Evolutionary conservation across 208 protist genomes (phyloP).

Genomic region (Kentomonas sorsogonicus): DNA sequence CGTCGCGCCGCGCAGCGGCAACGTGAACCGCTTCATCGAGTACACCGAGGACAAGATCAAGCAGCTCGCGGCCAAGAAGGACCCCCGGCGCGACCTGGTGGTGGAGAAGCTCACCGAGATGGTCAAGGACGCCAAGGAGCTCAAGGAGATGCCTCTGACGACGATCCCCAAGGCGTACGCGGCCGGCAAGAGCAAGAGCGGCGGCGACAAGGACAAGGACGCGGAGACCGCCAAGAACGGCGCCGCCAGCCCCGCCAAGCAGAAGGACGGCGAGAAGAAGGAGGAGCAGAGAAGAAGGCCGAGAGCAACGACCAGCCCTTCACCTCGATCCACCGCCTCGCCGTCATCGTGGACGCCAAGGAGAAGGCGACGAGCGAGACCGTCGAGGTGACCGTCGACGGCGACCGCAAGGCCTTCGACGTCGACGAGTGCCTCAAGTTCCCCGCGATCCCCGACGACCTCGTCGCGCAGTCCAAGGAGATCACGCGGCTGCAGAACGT

Average conservation of each 20-base stretch:
- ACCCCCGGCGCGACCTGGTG: slow-evolving; percentile 18
- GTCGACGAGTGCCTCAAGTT: slow-evolving; percentile 51
- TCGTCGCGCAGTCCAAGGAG: slow-evolving; percentile 26
- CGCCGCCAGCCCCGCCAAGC: background rate
- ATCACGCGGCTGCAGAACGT: slow-evolving; percentile 30
- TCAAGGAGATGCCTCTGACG: slow-evolving; percentile 22
- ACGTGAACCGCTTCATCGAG: slow-evolving; percentile 51
- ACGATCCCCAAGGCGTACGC: slow-evolving; percentile 43
- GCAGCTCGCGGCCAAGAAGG: slow-evolving; percentile 17
- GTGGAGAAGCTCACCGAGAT: slow-evolving; percentile 37
- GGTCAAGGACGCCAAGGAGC: slow-evolving; percentile 33
- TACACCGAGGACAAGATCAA: slow-evolving; percentile 35
- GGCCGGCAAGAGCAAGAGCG: background rate
- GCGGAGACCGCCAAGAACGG: background rate
- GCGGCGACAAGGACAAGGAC: background rate
- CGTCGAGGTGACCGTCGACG: slow-evolving; percentile 30
- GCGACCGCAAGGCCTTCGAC: slow-evolving; percentile 34
- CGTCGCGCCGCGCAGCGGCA: slow-evolving; percentile 47
- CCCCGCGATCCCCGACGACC: slow-evolving; percentile 2
- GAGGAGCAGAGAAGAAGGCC: background rate
- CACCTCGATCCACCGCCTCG: slow-evolving; percentile 40
- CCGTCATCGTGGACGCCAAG: slow-evolving; percentile 26
- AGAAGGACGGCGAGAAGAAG: background rate
- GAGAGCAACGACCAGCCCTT: slow-evolving; percentile 17
- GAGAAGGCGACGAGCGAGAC: slow-evolving; percentile 18